phyloP scores from a whole-genome alignment of 139 green algal genomes.

The Chlamydomonas sp. region DNA sequence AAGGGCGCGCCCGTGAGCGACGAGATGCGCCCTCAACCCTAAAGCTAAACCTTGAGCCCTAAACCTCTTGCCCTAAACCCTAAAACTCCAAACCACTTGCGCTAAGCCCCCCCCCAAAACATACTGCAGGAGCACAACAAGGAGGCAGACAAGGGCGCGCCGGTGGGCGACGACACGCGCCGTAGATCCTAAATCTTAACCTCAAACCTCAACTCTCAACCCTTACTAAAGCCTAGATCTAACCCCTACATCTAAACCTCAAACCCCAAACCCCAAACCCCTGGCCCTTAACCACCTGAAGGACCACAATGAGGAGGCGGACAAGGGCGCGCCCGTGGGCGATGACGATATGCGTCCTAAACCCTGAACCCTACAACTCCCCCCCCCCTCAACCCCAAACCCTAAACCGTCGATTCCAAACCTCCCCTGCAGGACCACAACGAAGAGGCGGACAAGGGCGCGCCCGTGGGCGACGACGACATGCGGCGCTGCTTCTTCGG shows the following conservation, averaged over 20 bases:
- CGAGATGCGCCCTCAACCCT: not conserved
- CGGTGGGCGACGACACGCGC: not conserved
- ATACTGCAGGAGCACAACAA: not conserved
- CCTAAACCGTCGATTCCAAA: too few relatives aligned
- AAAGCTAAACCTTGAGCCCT: too few relatives aligned
- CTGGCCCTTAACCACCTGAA: not conserved
- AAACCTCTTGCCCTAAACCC: too few relatives aligned
- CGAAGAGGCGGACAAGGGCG: not conserved
- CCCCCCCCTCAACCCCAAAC: too few relatives aligned
- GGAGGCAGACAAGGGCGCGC: not conserved
- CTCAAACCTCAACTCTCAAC: too few relatives aligned
- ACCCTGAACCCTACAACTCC: too few relatives aligned
- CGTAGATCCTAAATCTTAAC: too few relatives aligned
- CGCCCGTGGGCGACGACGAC: slow-evolving; percentile 11
- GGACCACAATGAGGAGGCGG: not conserved
- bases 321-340: not conserved
- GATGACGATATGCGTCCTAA: slow-evolving; percentile 3
- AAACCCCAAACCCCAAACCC: too few relatives aligned
- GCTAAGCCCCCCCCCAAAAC: too few relatives aligned
- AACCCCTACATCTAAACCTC: too few relatives aligned
- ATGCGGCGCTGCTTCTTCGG: slow-evolving; percentile 72
- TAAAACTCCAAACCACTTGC: too few relatives aligned
- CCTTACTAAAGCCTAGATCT: too few relatives aligned
- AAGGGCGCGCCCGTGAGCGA: not conserved
- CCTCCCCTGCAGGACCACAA: not conserved